Evolutionary conservation across 139 green algal genomes (phyloP), one percentile per base, ranked within the genome.

Genomic region (Pleodorina starrii): DNA sequence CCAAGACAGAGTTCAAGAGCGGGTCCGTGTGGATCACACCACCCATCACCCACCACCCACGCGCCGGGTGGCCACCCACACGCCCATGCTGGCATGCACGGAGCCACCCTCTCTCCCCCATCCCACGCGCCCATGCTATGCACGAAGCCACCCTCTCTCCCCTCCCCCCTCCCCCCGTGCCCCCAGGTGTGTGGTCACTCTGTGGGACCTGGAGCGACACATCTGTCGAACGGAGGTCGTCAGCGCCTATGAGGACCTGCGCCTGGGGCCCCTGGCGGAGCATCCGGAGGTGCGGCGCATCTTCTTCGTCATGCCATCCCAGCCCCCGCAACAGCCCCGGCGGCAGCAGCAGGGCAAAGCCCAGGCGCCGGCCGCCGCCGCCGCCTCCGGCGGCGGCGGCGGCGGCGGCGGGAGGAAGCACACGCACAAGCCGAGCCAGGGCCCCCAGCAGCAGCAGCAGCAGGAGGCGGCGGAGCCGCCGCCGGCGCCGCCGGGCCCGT

Each of bases 151-250:
- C n/a, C n/a, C n/a, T n/a, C n/a, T n/a, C n/a, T n/a, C n/a, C n/a
- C n/a, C n/a, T n/a, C n/a, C n/a, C n/a, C n/a, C n/a, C n/a, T n/a
- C n/a, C n/a, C n/a, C n/a, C n/a, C n/a, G n/a, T n/a, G n/a, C n/a
- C n/a, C n/a, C 1, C 81, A 87, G 81, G 81, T 87, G 42, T 10
- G 60, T 87, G n/a, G 60, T 63, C 35, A 87, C 60, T 14, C 59
- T 78, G 29, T 87, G 81, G 81, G 81, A 87, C 42, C 43, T 87
- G 42, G 60, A 77, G 59, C 42, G 25, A 16, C 63, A 87, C 40
- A 36, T 87, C 27, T 87, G 81, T n/a, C 17, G 4, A 1, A 54
- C 43, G 0, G 81, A 87, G 81, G 81, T 38, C 9, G 81, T 87
- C 7, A 4, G 25, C 1, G 9, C 29, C 14, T 87, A 66, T 23